phyloP scores from a whole-genome alignment of 441 rosid genomes.

The Gossypium trilobum region DNA sequence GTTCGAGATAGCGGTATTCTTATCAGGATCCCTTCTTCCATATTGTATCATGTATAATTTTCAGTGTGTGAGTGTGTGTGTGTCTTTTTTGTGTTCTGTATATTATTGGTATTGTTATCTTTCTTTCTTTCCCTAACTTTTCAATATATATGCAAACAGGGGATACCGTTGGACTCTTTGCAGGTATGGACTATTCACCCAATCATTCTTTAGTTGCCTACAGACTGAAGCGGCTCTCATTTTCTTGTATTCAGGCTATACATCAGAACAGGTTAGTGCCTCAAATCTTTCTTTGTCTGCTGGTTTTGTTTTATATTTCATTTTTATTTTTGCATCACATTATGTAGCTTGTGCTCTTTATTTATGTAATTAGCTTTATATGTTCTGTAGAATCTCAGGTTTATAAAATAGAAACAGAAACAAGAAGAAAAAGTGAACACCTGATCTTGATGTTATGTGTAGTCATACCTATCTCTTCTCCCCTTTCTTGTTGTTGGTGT shows the following conservation, averaged over 20 bases:
- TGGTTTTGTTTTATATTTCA: neutral
- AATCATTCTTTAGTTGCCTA: slow-evolving; percentile 57
- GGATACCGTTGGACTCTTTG: slow-evolving; percentile 53
- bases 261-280: slow-evolving; percentile 62
- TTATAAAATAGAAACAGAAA: neutral
- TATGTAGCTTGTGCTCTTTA: neutral
- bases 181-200: slow-evolving; percentile 44
- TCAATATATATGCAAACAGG: slow-evolving; percentile 40
- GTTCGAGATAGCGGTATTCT: slow-evolving; percentile 50
- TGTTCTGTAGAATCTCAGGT: neutral
- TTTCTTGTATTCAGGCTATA: slow-evolving; percentile 66
- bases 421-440: neutral
- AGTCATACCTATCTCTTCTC: neutral
- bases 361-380: neutral
- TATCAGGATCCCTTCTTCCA: slow-evolving; percentile 6
- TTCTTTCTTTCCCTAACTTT: neutral
- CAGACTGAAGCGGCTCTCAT: slow-evolving; percentile 66
- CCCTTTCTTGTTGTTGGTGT: neutral
- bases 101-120: neutral
- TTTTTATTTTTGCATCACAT: neutral
- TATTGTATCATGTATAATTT: neutral
- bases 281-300: neutral
- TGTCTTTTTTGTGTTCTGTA: too few relatives aligned
- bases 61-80: neutral
- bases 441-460: neutral